Evolutionary conservation across 371 early-diverging fungal species (phyloP).

Genomic region (Globomyces sp.): DNA sequence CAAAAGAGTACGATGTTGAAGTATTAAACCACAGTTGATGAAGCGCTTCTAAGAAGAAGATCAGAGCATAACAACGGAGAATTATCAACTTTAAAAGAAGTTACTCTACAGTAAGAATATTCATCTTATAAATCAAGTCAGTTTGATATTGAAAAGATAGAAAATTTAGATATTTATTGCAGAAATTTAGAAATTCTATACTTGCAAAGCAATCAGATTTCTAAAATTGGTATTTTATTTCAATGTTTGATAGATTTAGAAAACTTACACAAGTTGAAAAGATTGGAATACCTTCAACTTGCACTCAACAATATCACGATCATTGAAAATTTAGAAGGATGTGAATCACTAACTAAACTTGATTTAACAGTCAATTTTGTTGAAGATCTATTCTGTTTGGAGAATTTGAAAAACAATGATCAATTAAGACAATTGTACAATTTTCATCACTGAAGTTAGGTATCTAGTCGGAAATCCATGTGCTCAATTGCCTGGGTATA

Average conservation of each 20-base stretch:
- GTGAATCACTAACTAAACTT: slow-evolving; percentile 50
- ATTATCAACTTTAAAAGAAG: slow-evolving; percentile 47
- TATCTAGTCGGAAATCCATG: slow-evolving; percentile 52
- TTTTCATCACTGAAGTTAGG: too few species aligned
- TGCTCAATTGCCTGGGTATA: slow-evolving; percentile 42
- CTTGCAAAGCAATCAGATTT: slow-evolving; percentile 54
- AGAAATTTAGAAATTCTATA: slow-evolving; percentile 51
- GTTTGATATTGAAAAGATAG: slow-evolving; percentile 58
- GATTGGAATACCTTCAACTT: slow-evolving; percentile 51
- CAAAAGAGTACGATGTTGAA: slow-evolving; percentile 11
- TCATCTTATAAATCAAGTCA: slow-evolving; percentile 24
- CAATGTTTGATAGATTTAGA: slow-evolving; percentile 24
- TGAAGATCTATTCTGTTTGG: slow-evolving; percentile 43
- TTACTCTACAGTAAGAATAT: slow-evolving; percentile 43
- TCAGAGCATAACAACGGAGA: slow-evolving; percentile 61
- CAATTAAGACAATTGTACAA: slow-evolving; percentile 45
- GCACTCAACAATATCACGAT: slow-evolving; percentile 53
- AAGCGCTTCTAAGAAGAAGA: slow-evolving; percentile 45
- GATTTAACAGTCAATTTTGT: slow-evolving; percentile 60
- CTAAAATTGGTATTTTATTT: slow-evolving; percentile 42
- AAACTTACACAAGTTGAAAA: slow-evolving; percentile 51
- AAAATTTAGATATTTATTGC: slow-evolving; percentile 54
- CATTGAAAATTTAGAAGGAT: slow-evolving; percentile 50
- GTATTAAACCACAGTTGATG: slow-evolving; percentile 23
- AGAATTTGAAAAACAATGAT: slow-evolving; percentile 34